These are phyloP conservation scores for Talaromyces thailandensis DNA, from an alignment of 495 filamentous ascomycete species.

Conservation along the genomic window DNA sequence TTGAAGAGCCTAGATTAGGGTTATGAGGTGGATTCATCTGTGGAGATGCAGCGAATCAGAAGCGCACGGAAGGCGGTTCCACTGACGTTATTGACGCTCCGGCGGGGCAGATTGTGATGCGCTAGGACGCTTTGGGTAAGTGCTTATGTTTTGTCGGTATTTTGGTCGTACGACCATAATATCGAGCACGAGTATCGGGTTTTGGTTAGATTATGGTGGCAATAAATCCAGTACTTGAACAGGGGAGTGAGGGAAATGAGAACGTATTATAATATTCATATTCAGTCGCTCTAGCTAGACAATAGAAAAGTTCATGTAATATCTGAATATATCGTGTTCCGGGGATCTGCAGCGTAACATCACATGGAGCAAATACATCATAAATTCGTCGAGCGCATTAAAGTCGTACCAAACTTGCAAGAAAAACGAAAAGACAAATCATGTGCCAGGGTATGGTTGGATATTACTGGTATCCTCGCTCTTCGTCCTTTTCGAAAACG, in stretches of 20 bases:
- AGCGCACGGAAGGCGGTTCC: neutral
- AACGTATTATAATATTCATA: neutral
- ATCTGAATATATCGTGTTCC: too few relatives aligned
- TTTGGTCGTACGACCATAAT: neutral
- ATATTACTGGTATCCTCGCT: conserved; percentile 16
- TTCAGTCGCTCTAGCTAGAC: neutral
- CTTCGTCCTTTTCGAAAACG: conserved; percentile 15
- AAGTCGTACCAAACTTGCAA: neutral
- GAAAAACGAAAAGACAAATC: conserved; percentile 1
- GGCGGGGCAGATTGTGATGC: neutral
- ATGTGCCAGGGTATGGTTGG: conserved; percentile 36
- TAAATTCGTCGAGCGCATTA: neutral
- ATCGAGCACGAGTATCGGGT: neutral
- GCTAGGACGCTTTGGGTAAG: neutral
- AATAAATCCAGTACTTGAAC: neutral
- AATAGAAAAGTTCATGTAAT: neutral
- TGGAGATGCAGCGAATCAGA: neutral
- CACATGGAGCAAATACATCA: neutral
- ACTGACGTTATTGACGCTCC: neutral
- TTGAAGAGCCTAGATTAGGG: neutral
- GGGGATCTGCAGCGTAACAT: neutral
- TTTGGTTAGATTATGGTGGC: neutral
- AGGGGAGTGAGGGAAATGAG: neutral
- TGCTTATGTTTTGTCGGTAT: neutral
- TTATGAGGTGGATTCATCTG: neutral